Evolutionary conservation across 2,329 filamentous ascomycete species (phyloP).

Genomic region (Blastomyces silverae): DNA sequence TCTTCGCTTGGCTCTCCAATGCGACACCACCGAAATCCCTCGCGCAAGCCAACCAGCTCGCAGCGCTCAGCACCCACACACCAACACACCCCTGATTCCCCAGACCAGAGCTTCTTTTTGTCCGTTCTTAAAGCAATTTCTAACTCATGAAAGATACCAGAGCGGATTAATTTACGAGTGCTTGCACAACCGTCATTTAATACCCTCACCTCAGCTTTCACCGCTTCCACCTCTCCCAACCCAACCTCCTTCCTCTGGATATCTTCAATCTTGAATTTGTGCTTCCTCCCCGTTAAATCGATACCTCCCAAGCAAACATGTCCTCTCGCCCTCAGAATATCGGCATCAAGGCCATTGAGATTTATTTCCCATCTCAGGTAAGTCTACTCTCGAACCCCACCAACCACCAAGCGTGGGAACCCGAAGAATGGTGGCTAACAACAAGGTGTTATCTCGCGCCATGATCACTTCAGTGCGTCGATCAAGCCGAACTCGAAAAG

Average conservation of each 20-base stretch:
- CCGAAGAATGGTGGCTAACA: constrained; percentile 16
- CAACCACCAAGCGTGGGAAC: neutral
- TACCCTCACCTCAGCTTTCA: neutral
- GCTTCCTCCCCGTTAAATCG: neutral
- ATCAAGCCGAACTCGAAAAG: constrained; percentile 75
- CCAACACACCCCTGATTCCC: neutral
- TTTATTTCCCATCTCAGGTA: constrained; percentile 83
- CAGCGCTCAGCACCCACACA: neutral
- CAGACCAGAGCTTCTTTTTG: neutral
- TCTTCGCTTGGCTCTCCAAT: constrained; percentile 1
- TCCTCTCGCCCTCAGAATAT: constrained; percentile 74
- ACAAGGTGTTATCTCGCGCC: constrained; percentile 16
- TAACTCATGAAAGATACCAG: constrained; percentile 3
- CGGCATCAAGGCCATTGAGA: constrained; percentile 87
- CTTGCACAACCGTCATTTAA: neutral
- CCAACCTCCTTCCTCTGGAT: neutral
- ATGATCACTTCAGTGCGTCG: constrained; percentile 59
- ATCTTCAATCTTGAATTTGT: neutral
- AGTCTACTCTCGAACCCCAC: constrained; percentile 28
- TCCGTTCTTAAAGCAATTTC: neutral
- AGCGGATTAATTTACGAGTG: neutral
- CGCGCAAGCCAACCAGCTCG: neutral
- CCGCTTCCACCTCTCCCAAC: neutral
- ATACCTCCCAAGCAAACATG: constrained; percentile 46
- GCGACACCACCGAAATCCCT: neutral